Percentiles rank a stretch among this genome's conserved stretches.
Conservation (phyloP, 108 stramenopile genomes). For the Epithemia pelagica region DNA sequence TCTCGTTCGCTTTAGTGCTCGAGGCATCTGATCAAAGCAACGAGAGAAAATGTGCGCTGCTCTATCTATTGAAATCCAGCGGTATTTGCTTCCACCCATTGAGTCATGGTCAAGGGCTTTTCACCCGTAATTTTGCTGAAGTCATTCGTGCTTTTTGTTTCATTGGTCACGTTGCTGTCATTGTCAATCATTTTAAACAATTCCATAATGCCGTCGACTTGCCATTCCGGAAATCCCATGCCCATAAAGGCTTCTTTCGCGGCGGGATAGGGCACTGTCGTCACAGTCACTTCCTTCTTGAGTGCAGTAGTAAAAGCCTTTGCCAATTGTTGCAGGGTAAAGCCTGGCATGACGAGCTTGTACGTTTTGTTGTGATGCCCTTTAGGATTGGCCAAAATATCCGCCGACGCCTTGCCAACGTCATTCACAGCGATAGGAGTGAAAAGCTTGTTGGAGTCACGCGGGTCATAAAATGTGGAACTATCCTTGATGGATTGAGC, state of each 20-base stretch:
- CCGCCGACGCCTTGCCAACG: conserved; percentile 16
- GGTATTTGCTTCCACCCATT: not conserved
- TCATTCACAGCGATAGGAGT: conserved; percentile 12
- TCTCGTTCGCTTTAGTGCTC: too few species aligned
- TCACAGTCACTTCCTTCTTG: conserved; percentile 8
- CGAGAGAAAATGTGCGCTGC: too few species aligned
- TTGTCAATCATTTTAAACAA: not conserved
- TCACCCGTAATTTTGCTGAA: not conserved
- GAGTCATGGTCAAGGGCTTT: not conserved
- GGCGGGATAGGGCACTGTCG: conserved; percentile 4
- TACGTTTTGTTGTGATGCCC: conserved; percentile 8
- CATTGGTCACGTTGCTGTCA: not conserved
- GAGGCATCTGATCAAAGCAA: too few species aligned
- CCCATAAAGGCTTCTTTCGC: conserved; percentile 5
- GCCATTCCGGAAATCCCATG: conserved; percentile 13
- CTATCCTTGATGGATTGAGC: not conserved
- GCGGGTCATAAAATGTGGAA: conserved; percentile 14
- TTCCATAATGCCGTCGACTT: conserved; percentile 22
- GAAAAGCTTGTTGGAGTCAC: conserved; percentile 1
- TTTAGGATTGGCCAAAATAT: conserved; percentile 12
- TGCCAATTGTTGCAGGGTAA: conserved; percentile 18
- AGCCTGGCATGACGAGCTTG: conserved; percentile 18
- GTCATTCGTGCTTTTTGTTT: not conserved
- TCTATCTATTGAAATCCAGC: too few species aligned
- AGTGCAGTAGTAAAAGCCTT: conserved; percentile 2